Conservation (phyloP, 176 grass and related monocot species). For the Paspalum vaginatum region DNA sequence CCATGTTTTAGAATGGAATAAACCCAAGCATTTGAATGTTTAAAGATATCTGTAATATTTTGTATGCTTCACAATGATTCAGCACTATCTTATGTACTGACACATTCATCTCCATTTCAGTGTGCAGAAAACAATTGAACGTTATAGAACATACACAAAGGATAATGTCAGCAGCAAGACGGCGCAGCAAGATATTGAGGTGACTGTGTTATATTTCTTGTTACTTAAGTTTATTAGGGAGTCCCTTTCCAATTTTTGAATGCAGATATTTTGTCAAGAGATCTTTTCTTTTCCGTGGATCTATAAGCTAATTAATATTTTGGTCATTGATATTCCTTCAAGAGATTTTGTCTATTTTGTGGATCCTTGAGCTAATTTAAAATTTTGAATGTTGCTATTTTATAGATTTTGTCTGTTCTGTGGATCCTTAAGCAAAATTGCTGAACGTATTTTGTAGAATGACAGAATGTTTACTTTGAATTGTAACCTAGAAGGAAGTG, state of each 20-base stretch:
- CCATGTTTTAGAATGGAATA: neutral
- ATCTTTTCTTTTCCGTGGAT: neutral
- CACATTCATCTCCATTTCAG: constrained; percentile 35
- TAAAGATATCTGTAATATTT: neutral
- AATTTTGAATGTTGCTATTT: neutral
- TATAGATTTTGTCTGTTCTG: neutral
- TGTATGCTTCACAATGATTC: neutral
- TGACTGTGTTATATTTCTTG: constrained; percentile 27
- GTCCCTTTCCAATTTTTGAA: neutral
- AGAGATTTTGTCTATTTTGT: neutral
- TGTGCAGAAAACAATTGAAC: constrained; percentile 65
- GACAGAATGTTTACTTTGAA: neutral
- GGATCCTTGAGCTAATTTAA: neutral
- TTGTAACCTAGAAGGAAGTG: neutral
- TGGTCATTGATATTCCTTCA: too few species aligned
- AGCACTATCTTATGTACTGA: neutral
- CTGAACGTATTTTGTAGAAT: neutral
- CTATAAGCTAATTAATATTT: neutral
- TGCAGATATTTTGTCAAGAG: neutral
- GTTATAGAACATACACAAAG: constrained; percentile 59
- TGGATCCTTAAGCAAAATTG: neutral
- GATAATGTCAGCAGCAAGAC: constrained; percentile 46
- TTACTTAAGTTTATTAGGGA: neutral
- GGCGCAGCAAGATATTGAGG: constrained; percentile 62
- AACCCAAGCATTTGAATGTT: neutral